Base-by-base conservation (phyloP, 768 basidiomycete genomes). In the Sarcodon aspratus region DNA sequence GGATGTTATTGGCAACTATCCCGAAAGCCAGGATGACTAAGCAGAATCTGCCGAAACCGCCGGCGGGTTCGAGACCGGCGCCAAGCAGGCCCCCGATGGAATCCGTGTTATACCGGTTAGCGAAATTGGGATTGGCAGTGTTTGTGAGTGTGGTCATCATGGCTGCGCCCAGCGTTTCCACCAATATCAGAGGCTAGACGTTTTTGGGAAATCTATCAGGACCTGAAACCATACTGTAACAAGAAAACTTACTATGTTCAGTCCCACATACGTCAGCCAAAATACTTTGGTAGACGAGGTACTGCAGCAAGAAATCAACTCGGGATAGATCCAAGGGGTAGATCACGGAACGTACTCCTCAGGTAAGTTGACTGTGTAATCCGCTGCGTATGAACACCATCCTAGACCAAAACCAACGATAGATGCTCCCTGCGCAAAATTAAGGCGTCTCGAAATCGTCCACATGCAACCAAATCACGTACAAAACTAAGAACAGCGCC, bases 101-200 rank as follows among this genome's bases (percentile, higher is more conserved):
- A 35, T 66, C 61, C 9, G 55, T 51, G 0, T 45, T 56, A 57
- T 68, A 72, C 0, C 61, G 65, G 3, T 56, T 66, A 6, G 47
- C 53, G 64, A 71, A 76, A 3, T 61, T 55, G 15, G 62, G 52
- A 55, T 66, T 61, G 52, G 50, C 51, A 7, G 38, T 15, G 10
- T 21, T 40, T 31, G 48, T 52, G 50, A 64, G 62, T 33, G 66
- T 66, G 33, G 63, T 63, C 65, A 72, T 69, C 46, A 70, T 52
- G 17, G 71, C 61, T n/a, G 71, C 73, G 36, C 75, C 75, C 46
- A 77, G 67, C 55, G 67, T 68, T 61, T 74, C 64, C 49, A 75
- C 52, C 45, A 70, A 60, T 51, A 73, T 59, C 36, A 63, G 55
- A 33, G 59, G 56, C 40, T 42, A 13, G 21, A 27, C 21, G 5